A percentile compares a stretch with the other conserved stretches of the same genome.
Evolutionary conservation across 305 asterid species (phyloP).

Genomic region (Fraxinus latifolia): DNA sequence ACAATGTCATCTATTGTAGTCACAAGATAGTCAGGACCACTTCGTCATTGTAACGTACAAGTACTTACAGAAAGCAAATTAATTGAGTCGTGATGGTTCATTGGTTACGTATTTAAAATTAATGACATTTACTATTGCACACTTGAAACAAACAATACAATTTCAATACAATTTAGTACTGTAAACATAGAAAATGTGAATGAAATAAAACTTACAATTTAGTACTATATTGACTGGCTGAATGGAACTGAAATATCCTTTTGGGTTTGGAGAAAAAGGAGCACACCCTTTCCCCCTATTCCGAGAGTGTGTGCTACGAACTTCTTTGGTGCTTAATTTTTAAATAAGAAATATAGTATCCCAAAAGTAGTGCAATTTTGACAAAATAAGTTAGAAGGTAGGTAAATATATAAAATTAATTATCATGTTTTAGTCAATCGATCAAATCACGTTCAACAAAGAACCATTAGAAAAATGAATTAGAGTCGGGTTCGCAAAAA

Average conservation of each 20-base stretch:
- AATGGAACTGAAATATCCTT: neutral
- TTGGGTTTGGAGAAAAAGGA: neutral
- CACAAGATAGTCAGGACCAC: neutral
- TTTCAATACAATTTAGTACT: neutral
- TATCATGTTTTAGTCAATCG: neutral
- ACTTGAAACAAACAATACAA: neutral
- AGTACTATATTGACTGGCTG: neutral
- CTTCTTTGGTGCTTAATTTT: neutral
- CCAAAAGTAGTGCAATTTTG: neutral
- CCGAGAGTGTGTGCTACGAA: neutral
- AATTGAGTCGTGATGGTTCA: neutral
- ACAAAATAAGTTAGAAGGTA: neutral
- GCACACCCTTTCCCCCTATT: neutral
- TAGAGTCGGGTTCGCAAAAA: neutral
- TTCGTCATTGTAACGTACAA: neutral
- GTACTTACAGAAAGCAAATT: neutral
- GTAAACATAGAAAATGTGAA: neutral
- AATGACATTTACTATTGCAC: neutral
- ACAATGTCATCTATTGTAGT: neutral
- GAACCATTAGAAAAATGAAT: neutral
- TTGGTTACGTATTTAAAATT: neutral
- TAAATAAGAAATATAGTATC: neutral
- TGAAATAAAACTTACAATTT: neutral
- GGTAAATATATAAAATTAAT: neutral
- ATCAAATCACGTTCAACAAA: neutral